phyloP scores from a whole-genome alignment of 495 filamentous ascomycete species.

The Aspergillus indologenus region DNA sequence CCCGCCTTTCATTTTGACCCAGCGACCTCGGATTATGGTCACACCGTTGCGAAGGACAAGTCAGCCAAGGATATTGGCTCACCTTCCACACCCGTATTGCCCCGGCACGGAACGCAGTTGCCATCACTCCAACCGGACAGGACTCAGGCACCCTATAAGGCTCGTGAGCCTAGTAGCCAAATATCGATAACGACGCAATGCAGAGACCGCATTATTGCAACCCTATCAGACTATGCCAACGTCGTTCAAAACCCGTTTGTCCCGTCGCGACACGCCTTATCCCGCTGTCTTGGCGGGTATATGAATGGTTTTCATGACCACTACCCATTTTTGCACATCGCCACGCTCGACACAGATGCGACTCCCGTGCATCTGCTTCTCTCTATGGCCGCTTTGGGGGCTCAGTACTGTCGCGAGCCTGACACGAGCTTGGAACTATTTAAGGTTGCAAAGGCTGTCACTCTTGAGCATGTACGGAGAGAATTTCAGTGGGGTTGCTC shows the following conservation, averaged over 20 bases:
- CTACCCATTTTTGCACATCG: constrained; percentile 65
- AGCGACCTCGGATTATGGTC: constrained; percentile 27
- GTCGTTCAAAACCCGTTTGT: constrained; percentile 37
- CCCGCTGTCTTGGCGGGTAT: constrained; percentile 64
- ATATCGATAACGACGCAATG: constrained; percentile 37
- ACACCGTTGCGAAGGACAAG: constrained; percentile 20
- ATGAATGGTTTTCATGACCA: constrained; percentile 66
- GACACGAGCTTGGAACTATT: constrained; percentile 49
- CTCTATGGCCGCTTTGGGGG: constrained; percentile 63
- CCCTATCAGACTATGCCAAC: constrained; percentile 28
- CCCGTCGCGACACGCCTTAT: constrained; percentile 59
- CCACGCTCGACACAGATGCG: constrained; percentile 54
- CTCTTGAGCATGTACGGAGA: constrained; percentile 37
- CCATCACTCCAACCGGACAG: constrained; percentile 39
- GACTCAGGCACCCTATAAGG: constrained; percentile 28
- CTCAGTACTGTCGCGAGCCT: constrained; percentile 55
- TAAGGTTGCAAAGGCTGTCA: constrained; percentile 38
- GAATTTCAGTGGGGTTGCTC: constrained; percentile 26
- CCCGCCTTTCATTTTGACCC: constrained; percentile 34
- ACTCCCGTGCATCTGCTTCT: constrained; percentile 58
- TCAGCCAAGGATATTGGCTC: constrained; percentile 19
- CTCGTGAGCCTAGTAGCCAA: constrained; percentile 30
- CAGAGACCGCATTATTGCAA: constrained; percentile 29
- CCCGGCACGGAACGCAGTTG: constrained; percentile 38
- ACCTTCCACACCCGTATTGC: constrained; percentile 36